Percentiles rank a stretch among this genome's conserved stretches.
These are phyloP conservation scores for Marsdenia floribunda DNA, from an alignment of 257 asterid genomes.

Conservation along the genomic window DNA sequence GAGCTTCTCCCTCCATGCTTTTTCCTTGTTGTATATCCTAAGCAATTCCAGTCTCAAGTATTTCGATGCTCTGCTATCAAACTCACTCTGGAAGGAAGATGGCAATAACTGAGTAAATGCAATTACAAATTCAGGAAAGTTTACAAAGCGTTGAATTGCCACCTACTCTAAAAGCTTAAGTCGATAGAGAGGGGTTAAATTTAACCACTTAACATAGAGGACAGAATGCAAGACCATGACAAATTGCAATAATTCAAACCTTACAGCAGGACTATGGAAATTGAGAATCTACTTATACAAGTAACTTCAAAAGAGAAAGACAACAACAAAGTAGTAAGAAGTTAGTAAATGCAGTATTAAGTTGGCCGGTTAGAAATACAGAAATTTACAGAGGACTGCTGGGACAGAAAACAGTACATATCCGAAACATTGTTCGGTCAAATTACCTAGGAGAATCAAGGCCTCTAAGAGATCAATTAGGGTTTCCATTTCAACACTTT, in stretches of 20 bases:
- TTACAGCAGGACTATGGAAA: background rate
- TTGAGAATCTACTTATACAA: background rate
- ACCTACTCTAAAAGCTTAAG: too few species aligned
- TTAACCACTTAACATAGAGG: too few species aligned
- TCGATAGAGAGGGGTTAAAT: too few species aligned
- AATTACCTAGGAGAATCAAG: background rate
- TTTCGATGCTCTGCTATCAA: conserved; percentile 53
- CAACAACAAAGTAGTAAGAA: background rate
- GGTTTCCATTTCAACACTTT: background rate
- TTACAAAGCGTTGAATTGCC: too few species aligned
- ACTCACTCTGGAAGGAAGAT: conserved; percentile 49
- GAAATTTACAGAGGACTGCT: background rate
- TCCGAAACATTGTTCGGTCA: background rate
- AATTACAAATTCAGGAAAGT: conserved; percentile 3
- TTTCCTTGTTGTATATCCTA: conserved; percentile 63
- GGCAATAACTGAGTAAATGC: conserved; percentile 16
- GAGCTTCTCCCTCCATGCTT: conserved; percentile 71
- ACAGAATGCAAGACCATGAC: background rate
- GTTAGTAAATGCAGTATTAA: background rate
- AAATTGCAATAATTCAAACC: background rate
- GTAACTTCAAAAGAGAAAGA: background rate
- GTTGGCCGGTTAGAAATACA: background rate
- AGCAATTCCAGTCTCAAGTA: conserved; percentile 63
- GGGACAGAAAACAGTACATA: background rate
- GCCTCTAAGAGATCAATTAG: background rate